Base-by-base conservation (phyloP, 108 stramenopile species). In the Cafeteria roenbergensis region DNA sequence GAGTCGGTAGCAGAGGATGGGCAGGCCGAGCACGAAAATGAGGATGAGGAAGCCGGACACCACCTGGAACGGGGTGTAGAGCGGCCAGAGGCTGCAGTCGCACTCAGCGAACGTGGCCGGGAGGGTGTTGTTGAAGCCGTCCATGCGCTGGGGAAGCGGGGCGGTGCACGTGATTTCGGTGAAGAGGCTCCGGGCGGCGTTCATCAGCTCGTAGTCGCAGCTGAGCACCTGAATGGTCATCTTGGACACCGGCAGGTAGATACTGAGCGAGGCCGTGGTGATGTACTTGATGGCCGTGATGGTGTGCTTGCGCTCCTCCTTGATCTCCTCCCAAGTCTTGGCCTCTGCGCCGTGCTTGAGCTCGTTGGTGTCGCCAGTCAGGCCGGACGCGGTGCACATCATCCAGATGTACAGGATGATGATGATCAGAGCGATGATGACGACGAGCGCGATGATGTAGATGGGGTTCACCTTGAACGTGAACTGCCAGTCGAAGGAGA, bases 401-500 rank as follows among this genome's bases (percentile, higher is more conserved):
- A 53, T 53, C 52, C 52, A 53, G 52, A 53, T 9, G 24, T n/a
- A 53, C 2, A 22, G 17, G 24, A 53, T 9, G 29, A 61, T 25
- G 24, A 61, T 1, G 17, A 61, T 6, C 2, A 61, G 2, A 27
- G 36, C 59, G 37, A 61, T 20, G 37, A 61, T n/a, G 24, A 21
- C 59, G 36, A 61, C 21, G 59, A 27, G 8, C 17, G 30, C 24
- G 59, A 22, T 22, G 29, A 61, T 61, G 29, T 28, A n/a, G 22
- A 61, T 1, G 2, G 59, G 59, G 59, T 28, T 32, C 6, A 48
- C 17, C 24, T 29, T 6, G 36, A 32, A 37, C 17, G 29, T 26
- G 36, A 61, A 26, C n/a, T n/a, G n/a, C n/a, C n/a, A n/a, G 59
- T 61, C 59, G 17, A 61, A 21, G 24, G 59, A 61, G 59, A 61